Base-by-base conservation (phyloP, 2,329 filamentous ascomycete species). In the Cercospora sp. region DNA sequence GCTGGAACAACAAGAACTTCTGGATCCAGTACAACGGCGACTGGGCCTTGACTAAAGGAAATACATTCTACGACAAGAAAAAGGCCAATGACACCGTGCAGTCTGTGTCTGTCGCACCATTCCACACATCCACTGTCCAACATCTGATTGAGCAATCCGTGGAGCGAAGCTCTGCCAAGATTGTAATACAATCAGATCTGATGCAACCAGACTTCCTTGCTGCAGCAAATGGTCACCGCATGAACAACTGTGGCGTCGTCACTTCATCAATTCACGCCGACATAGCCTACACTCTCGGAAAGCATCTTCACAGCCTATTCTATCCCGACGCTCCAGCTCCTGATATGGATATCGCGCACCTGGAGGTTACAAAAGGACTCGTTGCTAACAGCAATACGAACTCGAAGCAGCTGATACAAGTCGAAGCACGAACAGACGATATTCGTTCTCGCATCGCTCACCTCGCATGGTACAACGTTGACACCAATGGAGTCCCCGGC, bases 191-290 rank as follows among this genome's bases (percentile, higher is more conserved):
- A 61, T 80, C 83, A 0, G 79, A 83, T 63, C 58, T 60, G 45
- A 65, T 33, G 51, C 63, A 28, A 30, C 13, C 10, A 31, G 79
- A 81, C 28, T 77, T 84, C 45, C 68, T 74, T 3, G 75, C 73
- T 3, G 79, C 80, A 4, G 79, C 78, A 1, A 67, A 79, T 7
- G 83, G 83, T 0, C 83, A 86, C 77, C 81, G 83, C 57, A 76
- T 77, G 0, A 79, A 76, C 58, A 81, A 78, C 36, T 65, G 57
- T 42, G 55, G 62, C 26, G 51, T 69, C 2, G 58, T 83, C 82
- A 0, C 83, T 85, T 78, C 82, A 65, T 76, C 73, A 10, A 61
- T 80, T 0, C 77, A 79, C 57, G 76, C 78, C 2, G 79, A 80
- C 58, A 79, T 80, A 20, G 77, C 77, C 3, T 69, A 76, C 5